A percentile compares a stretch with the other conserved stretches of the same genome.
Evolutionary conservation across 2,329 filamentous ascomycete genomes (phyloP).

Genomic region (Aspergillus amoenus): DNA sequence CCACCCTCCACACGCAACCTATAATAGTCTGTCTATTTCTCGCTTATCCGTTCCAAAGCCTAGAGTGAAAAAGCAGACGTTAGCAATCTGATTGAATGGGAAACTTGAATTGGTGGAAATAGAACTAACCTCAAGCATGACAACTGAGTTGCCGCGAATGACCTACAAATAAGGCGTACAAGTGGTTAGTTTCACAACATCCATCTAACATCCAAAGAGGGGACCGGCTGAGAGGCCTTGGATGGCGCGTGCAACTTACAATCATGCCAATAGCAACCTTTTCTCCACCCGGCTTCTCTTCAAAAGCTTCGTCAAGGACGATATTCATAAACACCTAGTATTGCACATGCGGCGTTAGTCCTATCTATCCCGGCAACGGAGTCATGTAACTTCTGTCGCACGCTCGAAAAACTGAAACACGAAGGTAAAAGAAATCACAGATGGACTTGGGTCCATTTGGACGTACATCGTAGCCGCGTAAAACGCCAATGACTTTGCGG

Average conservation of each 20-base stretch:
- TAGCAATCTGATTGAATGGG: not conserved
- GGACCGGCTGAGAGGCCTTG: not conserved
- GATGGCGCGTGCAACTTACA: constrained; percentile 52
- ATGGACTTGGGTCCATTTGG: not conserved
- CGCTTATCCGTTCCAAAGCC: constrained; percentile 45
- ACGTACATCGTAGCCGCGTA: constrained; percentile 93
- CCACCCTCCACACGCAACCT: not conserved
- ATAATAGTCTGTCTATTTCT: constrained; percentile 32
- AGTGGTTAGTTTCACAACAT: constrained; percentile 8
- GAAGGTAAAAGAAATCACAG: not conserved
- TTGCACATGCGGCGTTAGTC: not conserved
- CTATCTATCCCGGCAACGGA: not conserved
- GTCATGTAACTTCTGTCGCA: not conserved
- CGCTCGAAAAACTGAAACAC: no score
- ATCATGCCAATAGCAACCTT: constrained; percentile 91
- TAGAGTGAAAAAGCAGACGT: constrained; percentile 10
- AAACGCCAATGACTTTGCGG: constrained; percentile 90
- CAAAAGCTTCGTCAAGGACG: constrained; percentile 92
- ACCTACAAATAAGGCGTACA: constrained; percentile 55
- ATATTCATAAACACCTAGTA: constrained; percentile 93
- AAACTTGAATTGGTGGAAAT: not conserved
- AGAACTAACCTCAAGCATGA: constrained; percentile 78
- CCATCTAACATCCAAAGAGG: not conserved
- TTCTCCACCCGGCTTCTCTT: constrained; percentile 89
- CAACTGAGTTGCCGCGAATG: constrained; percentile 95